Percentiles rank a stretch among this genome's conserved stretches.
These are phyloP conservation scores for Colletotrichum paranaense DNA, from an alignment of 2,329 filamentous ascomycete species.

Conservation along the genomic window DNA sequence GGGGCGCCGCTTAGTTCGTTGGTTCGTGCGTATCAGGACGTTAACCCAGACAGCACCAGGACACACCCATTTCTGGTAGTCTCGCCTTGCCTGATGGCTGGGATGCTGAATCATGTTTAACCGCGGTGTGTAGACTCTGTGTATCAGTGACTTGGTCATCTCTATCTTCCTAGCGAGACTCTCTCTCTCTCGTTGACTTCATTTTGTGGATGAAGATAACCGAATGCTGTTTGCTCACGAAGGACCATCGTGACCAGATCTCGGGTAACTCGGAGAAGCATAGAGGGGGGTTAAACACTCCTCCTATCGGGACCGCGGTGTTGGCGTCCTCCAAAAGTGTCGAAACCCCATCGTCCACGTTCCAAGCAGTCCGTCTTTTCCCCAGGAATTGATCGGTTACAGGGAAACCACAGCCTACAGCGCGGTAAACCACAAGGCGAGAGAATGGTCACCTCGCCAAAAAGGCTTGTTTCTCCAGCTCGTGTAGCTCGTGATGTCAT, in stretches of 20 bases:
- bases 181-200: not conserved
- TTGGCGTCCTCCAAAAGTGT: not conserved
- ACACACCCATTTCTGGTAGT: not conserved
- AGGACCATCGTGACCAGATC: not conserved
- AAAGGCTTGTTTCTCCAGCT: constrained; percentile 27
- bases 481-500: constrained; percentile 27
- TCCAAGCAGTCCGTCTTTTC: not conserved
- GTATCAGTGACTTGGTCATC: not conserved
- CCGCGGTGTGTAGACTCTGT: not conserved
- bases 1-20: constrained; percentile 12
- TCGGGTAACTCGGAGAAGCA: not conserved
- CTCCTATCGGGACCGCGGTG: not conserved
- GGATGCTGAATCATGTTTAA: constrained; percentile 27
- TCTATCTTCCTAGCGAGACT: not conserved
- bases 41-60: not conserved
- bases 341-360: not conserved
- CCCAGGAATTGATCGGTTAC: not conserved
- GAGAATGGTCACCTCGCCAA: not conserved
- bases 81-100: not conserved
- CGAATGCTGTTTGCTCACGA: not conserved
- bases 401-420: constrained; percentile 2
- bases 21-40: constrained; percentile 30
- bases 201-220: not conserved
- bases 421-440: not conserved
- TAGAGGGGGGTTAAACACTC: not conserved